Conservation (phyloP, 2,329 filamentous ascomycete species). For the Cercospora citrullina region DNA sequence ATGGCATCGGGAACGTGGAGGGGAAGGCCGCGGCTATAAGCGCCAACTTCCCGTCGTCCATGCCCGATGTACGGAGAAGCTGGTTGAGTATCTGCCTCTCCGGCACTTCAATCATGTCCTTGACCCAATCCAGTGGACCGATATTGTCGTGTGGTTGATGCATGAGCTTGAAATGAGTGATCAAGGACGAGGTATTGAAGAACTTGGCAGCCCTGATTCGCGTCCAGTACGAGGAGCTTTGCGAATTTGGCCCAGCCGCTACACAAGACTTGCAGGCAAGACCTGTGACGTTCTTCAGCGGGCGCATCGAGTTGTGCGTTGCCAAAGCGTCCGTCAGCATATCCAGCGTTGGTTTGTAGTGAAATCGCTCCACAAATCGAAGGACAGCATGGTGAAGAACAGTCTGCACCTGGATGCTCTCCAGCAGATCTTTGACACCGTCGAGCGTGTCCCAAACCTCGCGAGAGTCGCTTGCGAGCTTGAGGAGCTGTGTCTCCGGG, state of each 20-base stretch:
- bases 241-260: constrained; percentile 27
- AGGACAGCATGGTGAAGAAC: constrained; percentile 64
- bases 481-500: constrained; percentile 26
- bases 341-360: constrained; percentile 58
- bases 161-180: constrained; percentile 62
- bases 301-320: constrained; percentile 43
- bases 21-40: constrained; percentile 38
- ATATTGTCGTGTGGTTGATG: constrained; percentile 44
- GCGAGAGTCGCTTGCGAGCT: constrained; percentile 56
- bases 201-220: constrained; percentile 43
- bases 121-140: constrained; percentile 56
- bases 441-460: constrained; percentile 64
- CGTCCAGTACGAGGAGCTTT: constrained; percentile 39
- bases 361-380: constrained; percentile 59
- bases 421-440: constrained; percentile 61
- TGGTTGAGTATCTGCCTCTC: constrained; percentile 51
- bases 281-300: constrained; percentile 47
- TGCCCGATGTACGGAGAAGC: constrained; percentile 54
- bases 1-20: constrained; percentile 43
- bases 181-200: constrained; percentile 55
- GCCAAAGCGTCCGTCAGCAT: constrained; percentile 52
- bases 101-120: constrained; percentile 62
- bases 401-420: constrained; percentile 61
- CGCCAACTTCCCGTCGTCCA: constrained; percentile 55
- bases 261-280: constrained; percentile 45